phyloP scores from a whole-genome alignment of 495 filamentous ascomycete genomes.

The Tuber umbilicatum region DNA sequence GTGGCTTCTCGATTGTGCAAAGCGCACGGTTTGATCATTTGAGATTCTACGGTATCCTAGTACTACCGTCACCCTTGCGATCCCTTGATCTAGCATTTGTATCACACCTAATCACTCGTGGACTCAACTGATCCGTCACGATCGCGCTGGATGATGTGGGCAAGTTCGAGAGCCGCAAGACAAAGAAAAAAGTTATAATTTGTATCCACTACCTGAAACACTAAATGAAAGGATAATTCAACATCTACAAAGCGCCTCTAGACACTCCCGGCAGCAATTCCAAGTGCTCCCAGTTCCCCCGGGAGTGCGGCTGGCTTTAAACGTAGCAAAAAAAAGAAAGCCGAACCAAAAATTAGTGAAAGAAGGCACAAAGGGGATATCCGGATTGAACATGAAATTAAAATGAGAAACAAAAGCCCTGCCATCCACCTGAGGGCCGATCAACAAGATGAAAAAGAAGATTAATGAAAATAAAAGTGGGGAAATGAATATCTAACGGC shows the following conservation, averaged over 20 bases:
- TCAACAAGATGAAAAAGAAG: background rate
- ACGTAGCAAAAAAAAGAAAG: background rate
- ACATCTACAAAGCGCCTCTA: background rate
- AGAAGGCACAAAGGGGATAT: background rate
- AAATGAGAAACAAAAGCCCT: background rate
- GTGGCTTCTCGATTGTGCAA: no score
- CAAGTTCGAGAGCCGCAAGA: background rate
- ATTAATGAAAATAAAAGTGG: background rate
- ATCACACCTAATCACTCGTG: background rate
- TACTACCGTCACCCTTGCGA: no score
- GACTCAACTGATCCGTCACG: background rate
- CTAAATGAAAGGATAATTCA: background rate
- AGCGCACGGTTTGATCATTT: no score
- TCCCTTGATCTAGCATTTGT: no score
- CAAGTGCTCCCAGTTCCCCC: background rate
- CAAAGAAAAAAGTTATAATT: background rate
- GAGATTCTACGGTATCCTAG: no score
- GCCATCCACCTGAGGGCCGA: background rate
- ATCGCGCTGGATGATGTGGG: no score
- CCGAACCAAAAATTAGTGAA: background rate
- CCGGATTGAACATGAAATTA: background rate
- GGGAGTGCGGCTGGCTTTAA: background rate
- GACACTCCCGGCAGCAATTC: background rate
- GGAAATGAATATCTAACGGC: background rate
- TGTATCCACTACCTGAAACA: background rate